Base-by-base conservation (phyloP, 345 rosid species). In the Eutrema heterophyllum region DNA sequence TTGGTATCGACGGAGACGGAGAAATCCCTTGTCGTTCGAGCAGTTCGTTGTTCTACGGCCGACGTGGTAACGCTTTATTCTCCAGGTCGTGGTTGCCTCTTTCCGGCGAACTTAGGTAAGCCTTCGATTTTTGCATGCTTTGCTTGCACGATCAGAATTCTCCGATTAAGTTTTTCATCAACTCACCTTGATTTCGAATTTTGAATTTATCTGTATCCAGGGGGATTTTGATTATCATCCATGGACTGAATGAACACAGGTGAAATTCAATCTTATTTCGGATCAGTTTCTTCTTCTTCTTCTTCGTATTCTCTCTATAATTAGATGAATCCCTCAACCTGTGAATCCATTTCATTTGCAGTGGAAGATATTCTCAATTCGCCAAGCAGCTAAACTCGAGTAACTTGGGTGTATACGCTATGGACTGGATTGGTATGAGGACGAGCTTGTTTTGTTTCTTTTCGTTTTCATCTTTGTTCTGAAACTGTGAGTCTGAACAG, bases 211-310 rank as follows among this genome's bases (percentile, higher is more conserved):
- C 7, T 73, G 15, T 38, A 63, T 83, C 10, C 87, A 95, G 99
- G 86, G 97, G 91, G 26, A 92, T 95, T 71, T 76, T 95, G 84
- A 77, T 92, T 62, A 88, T 95, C 18, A 85, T 95, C 26, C 99
- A 95, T 21, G 99, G 99, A 67, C 81, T 95, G 44, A 95, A 95
- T 64, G 99, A 95, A 81, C 99, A 95, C 81, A 83, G 98, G 99
- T 95, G 87, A 80, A 60, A 50, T 58, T 30, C 29, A 38, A 32
- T 16, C 14, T 9, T 52, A 2, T 50, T 48, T 60, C 9, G 7
- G 45, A 14, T 45, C 5, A 29, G 2, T 15, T 60, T 48, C 0
- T 9, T 50, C 1, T 43, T 50, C 4, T 26, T 48, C 0, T 10
- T 51, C 11, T 51, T 14, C 24, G 24, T 21, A 21, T 4, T 40